Conservation (phyloP, 495 filamentous ascomycete species). For the Aspergillus avenaceus region DNA sequence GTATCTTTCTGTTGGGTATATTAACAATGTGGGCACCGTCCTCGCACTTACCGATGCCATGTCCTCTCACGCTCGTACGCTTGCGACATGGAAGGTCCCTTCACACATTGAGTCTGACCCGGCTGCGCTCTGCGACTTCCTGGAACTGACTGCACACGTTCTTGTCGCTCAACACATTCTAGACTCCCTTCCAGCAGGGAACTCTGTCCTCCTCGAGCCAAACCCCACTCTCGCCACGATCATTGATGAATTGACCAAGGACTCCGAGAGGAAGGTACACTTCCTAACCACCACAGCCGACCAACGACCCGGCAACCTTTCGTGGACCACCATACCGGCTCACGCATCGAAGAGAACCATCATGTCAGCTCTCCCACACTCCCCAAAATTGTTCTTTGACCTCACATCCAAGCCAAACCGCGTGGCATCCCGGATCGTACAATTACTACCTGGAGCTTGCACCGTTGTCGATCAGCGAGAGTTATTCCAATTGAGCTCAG, state of each 20-base stretch:
- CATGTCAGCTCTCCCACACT: background rate
- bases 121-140: background rate
- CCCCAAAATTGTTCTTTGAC: background rate
- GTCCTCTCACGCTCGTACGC: background rate
- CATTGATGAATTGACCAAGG: background rate
- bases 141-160: background rate
- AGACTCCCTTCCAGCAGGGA: background rate
- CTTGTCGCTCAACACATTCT: background rate
- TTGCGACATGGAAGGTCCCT: conserved; percentile 1
- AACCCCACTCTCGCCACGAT: background rate
- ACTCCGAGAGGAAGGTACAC: background rate
- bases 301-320: background rate
- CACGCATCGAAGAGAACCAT: background rate
- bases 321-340: background rate
- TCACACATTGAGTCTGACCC: background rate
- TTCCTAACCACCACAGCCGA: background rate
- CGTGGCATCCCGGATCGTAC: background rate
- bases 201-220: background rate
- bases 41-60: background rate
- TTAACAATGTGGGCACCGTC: background rate
- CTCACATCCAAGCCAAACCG: background rate
- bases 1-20: background rate
- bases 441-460: background rate
- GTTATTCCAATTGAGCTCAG: background rate
- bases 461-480: background rate